A percentile compares a stretch with the other conserved stretches of the same genome.
Evolutionary conservation across 139 green algal genomes (phyloP).

Genomic region (Microglena sp.): DNA sequence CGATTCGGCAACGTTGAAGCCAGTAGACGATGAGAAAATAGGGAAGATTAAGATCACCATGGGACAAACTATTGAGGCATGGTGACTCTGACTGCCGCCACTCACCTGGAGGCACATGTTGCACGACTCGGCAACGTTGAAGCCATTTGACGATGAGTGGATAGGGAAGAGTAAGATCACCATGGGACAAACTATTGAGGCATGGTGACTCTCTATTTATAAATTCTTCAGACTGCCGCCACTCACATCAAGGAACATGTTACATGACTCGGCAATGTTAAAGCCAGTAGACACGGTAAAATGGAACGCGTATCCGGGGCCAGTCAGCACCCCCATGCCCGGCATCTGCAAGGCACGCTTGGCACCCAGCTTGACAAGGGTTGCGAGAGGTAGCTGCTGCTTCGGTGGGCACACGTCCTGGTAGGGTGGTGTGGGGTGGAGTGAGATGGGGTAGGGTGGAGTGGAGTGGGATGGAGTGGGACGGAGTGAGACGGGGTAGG

Average conservation of each 20-base stretch:
- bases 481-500: too few species aligned
- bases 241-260: conserved; percentile 19
- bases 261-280: conserved; percentile 22
- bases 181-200: too few species aligned
- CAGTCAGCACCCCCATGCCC: not conserved
- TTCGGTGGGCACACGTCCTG: not conserved
- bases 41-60: too few species aligned
- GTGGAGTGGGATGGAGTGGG: too few species aligned
- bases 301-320: conserved; percentile 18
- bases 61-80: too few species aligned
- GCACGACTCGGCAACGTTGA: not conserved
- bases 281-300: conserved; percentile 23
- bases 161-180: too few species aligned
- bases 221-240: not conserved
- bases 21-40: conserved; percentile 19
- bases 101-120: not conserved
- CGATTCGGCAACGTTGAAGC: conserved; percentile 21
- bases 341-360: conserved; percentile 19
- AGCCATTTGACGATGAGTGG: too few species aligned
- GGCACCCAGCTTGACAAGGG: conserved; percentile 10
- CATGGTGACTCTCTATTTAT: not conserved
- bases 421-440: too few species aligned
- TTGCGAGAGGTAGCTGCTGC: conserved; percentile 11
- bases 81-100: too few species aligned
- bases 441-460: too few species aligned